Conservation (phyloP, 352 stramenopile genomes). For the Globisporangium ultimum region DNA sequence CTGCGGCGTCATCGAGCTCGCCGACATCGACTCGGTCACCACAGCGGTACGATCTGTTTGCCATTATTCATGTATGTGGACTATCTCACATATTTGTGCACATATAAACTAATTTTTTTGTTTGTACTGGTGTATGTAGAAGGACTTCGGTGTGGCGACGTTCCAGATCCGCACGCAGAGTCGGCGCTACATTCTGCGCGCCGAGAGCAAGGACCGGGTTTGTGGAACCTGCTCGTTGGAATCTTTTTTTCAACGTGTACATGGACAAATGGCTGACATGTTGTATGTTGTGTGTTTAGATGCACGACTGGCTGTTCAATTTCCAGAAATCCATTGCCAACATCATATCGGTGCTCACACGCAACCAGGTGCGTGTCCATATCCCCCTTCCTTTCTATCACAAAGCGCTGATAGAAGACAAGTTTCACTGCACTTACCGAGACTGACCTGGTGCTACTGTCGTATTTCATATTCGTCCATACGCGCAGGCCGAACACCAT, state of each 20-base stretch:
- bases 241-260: background rate
- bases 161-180: conserved; percentile 84
- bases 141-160: conserved; percentile 75
- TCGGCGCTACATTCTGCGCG: conserved; percentile 73
- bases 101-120: background rate
- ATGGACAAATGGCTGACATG: background rate
- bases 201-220: conserved; percentile 81
- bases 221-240: no score
- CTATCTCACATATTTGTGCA: background rate
- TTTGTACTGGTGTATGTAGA: conserved; percentile 27
- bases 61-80: conserved; percentile 7
- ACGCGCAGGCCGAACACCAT: conserved; percentile 31
- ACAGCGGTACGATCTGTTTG: conserved; percentile 72
- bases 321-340: conserved; percentile 89
- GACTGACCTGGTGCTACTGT: no score
- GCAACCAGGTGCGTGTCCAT: conserved; percentile 33
- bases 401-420: no score
- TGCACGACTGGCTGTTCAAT: conserved; percentile 89
- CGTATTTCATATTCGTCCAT: no score
- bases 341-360: conserved; percentile 74
- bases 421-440: no score
- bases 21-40: conserved; percentile 80
- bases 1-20: conserved; percentile 74
- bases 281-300: conserved; percentile 28
- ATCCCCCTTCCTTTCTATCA: no score